Evolutionary conservation across 164 flowering plant species (phyloP), one percentile per base, ranked within the genome.

Genomic region (Aristolochia contorta): DNA sequence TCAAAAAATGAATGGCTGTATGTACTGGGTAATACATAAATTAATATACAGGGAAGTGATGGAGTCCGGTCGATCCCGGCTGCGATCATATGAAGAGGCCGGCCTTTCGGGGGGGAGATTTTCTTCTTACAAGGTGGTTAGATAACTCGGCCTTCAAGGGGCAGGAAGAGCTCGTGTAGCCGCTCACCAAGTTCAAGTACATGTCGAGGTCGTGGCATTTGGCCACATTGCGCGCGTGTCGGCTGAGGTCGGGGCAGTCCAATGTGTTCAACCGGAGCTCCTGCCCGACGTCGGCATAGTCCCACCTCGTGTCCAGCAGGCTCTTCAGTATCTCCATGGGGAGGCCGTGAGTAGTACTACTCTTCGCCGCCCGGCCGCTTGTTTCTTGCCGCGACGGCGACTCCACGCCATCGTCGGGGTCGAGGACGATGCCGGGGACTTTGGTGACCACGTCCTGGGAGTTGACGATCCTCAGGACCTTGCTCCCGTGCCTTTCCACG

Each of bases 361-460:
- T n/a, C n/a, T n/a, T n/a, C n/a, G n/a, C n/a, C n/a, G n/a, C n/a
- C n/a, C n/a, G n/a, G n/a, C n/a, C n/a, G n/a, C n/a, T n/a, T n/a
- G n/a, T n/a, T n/a, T n/a, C n/a, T n/a, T n/a, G n/a, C n/a, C n/a
- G n/a, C n/a, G n/a, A n/a, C n/a, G 32, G 24, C 22, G 46, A 37
- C 21, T 23, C 16, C 51, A 22, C 50, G 18, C 20, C n/a, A 8
- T 20, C 67, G 48, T 63, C 68, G 18, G 66, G 73, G 16, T 81
- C 78, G 23, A 76, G 62, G 12, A 82, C 86, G 24, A 86, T 73
- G 0, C 93, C 93, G 0, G 93, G 93, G 0, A 86, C 84, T 59
- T 80, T 86, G 0, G 93, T 84, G 33, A 86, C 69, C 4, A 77
- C 64, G 57, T 86, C 93, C 6, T 75, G 72, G 0, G 87, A 65